Percentiles rank a stretch among this genome's conserved stretches.
Evolutionary conservation across 2,329 filamentous ascomycete species (phyloP).

Genomic region (Teratosphaeriaceae sp.): DNA sequence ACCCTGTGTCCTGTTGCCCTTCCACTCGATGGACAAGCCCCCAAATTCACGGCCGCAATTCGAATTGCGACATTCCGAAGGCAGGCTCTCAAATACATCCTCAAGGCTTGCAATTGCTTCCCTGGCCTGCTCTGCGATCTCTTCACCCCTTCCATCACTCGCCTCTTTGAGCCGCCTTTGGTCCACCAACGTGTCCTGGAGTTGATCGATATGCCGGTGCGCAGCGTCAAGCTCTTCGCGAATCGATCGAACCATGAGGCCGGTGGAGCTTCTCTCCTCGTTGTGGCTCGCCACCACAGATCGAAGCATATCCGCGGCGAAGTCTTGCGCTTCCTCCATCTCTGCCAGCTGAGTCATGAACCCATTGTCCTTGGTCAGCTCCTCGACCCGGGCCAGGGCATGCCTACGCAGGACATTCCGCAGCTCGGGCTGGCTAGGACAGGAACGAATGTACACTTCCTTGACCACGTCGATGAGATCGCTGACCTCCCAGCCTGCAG

Average conservation of each 20-base stretch:
- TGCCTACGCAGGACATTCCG: constrained; percentile 38
- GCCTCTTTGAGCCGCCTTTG: not conserved
- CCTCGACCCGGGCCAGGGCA: constrained; percentile 15
- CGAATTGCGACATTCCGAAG: not conserved
- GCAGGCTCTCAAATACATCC: too few relatives aligned
- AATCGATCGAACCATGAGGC: not conserved
- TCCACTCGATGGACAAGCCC: not conserved
- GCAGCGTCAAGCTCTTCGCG: not conserved
- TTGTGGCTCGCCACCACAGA: not conserved
- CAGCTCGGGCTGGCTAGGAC: not conserved
- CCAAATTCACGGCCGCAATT: not conserved
- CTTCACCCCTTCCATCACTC: not conserved
- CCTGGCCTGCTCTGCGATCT: not conserved
- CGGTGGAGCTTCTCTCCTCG: not conserved
- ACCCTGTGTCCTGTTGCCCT: not conserved
- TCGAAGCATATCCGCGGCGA: constrained; percentile 1
- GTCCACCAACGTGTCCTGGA: not conserved
- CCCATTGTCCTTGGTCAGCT: not conserved
- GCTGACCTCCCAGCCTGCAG: not conserved
- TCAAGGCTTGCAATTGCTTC: not conserved
- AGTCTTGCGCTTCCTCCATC: constrained; percentile 2
- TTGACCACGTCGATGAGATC: constrained; percentile 11
- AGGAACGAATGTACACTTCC: constrained; percentile 5
- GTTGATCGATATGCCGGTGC: not conserved
- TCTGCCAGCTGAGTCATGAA: constrained; percentile 5